Base-by-base conservation (phyloP, 2,329 filamentous ascomycete genomes). In the Bipolaris bicolor region DNA sequence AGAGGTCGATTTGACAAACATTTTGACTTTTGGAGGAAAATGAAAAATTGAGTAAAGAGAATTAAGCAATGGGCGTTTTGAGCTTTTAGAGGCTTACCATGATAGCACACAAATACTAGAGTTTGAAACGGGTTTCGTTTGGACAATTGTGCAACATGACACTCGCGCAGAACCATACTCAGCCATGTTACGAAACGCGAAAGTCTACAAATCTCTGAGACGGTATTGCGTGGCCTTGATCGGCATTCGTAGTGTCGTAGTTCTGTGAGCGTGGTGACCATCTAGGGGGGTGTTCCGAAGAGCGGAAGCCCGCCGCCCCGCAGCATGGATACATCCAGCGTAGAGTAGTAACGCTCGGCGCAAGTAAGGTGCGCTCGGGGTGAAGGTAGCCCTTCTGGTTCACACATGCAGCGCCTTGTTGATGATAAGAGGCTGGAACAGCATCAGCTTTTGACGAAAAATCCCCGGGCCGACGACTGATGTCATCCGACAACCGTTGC, bases 101-200 rank as follows among this genome's bases (percentile, higher is more conserved):
- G 26, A 15, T 15, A 6, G 29, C 10, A 20, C 4, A 29, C 7
- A 16, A n/a, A 36, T 18, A 13, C 24, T n/a, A 31, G 11, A 13
- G 18, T 13, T 48, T 66, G 64, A 66, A 64, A 67, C 61, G 52
- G 50, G 57, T 60, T 59, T 65, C 57, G 56, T 34, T 46, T 39
- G 55, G 52, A 37, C 37, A 34, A 41, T 37, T 56, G 64, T 55
- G 51, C 61, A 56, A 57, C 50, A 49, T 22, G 41, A 43, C 22
- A 34, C 53, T 52, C 57, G 48, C 51, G 44, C 46, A 52, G 24
- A 36, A 40, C 31, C 34, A 40, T 45, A 49, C 40, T 5, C 36
- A 13, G 29, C 34, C 22, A 26, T 11, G 9, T 34, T 26, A n/a
- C 9, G 20, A 29, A 10, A 49, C 15, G 7, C 22, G 20, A 29